phyloP scores from a whole-genome alignment of 2,329 filamentous ascomycete genomes.

The Colletotrichum magnum region DNA sequence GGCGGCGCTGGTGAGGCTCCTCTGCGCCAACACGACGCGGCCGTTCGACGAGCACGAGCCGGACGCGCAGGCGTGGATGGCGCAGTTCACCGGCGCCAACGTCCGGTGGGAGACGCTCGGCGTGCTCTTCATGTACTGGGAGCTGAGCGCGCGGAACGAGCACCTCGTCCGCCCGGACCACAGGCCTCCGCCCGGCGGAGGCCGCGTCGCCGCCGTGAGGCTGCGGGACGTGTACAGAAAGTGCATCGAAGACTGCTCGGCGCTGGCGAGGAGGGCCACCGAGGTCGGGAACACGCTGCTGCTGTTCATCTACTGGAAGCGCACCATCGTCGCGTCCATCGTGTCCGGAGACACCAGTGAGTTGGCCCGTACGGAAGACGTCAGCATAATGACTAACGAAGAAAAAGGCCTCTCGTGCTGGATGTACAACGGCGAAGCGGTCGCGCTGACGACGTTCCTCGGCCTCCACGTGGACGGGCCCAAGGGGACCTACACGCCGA shows the following conservation, averaged over 20 bases:
- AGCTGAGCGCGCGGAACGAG: conserved; percentile 22
- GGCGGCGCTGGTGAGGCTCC: conserved; percentile 38
- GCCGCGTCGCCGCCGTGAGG: conserved; percentile 6
- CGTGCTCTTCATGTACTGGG: conserved; percentile 40
- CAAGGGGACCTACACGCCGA: conserved; percentile 47
- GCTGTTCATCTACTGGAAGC: conserved; percentile 53
- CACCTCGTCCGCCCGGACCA: conserved; percentile 19
- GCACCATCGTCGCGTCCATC: conserved; percentile 53
- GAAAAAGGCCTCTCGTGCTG: conserved; percentile 53
- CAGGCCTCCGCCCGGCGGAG: conserved; percentile 38
- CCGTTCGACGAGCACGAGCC: conserved; percentile 35
- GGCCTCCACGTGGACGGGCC: conserved; percentile 50
- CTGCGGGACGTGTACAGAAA: conserved; percentile 47
- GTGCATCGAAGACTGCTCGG: conserved; percentile 52
- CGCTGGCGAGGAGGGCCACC: conserved; percentile 45
- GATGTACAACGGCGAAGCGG: conserved; percentile 54
- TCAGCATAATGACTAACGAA: neutral
- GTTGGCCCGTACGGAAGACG: conserved; percentile 21
- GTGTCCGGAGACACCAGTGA: conserved; percentile 57
- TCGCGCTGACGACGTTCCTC: conserved; percentile 54
- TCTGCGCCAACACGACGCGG: conserved; percentile 44
- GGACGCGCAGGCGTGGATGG: conserved; percentile 30
- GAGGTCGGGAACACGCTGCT: conserved; percentile 54
- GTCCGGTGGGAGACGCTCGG: conserved; percentile 39
- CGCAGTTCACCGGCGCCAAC: conserved; percentile 26